Evolutionary conservation across 23 red algal species (phyloP).

Genomic region (Gracilaria domingensis): DNA sequence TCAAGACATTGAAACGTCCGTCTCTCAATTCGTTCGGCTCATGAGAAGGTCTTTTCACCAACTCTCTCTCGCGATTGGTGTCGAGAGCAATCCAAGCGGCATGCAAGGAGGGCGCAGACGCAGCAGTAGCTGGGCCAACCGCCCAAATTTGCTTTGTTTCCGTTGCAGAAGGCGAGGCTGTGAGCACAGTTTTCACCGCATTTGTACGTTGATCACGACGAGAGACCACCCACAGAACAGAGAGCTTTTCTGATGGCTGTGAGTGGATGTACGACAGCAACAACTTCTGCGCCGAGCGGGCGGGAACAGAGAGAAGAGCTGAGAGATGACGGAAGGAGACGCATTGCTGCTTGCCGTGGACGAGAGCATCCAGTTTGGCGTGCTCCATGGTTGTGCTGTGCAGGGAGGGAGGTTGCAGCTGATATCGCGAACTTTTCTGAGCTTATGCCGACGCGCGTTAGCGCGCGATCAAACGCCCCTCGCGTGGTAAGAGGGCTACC

Average conservation of each 20-base stretch:
- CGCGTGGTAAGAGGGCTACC: too few species aligned
- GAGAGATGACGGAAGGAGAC: slow-evolving; percentile 42
- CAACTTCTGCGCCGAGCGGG: slow-evolving; percentile 25
- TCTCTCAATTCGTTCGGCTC: slow-evolving; percentile 41
- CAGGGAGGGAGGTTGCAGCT: too few species aligned
- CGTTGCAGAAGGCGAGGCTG: slow-evolving; percentile 14
- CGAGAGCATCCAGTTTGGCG: slow-evolving; percentile 19
- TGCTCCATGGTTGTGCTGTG: slow-evolving; percentile 1
- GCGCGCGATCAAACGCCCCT: too few species aligned
- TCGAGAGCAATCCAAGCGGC: slow-evolving; percentile 24
- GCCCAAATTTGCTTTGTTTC: slow-evolving; percentile 35
- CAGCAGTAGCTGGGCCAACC: slow-evolving; percentile 7
- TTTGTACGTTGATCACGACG: not conserved
- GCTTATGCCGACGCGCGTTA: too few species aligned
- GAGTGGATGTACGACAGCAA: slow-evolving; percentile 7
- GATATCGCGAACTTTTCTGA: too few species aligned
- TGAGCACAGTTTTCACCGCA: not conserved
- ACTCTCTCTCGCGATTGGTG: not conserved
- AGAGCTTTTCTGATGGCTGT: not conserved
- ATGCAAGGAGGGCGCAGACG: not conserved
- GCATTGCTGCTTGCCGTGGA: slow-evolving; percentile 37
- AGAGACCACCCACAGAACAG: slow-evolving; percentile 25
- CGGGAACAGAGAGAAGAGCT: slow-evolving; percentile 14
- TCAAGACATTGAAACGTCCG: slow-evolving; percentile 24
- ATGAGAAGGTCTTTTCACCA: slow-evolving; percentile 25